Conservation (phyloP, 108 stramenopile species). For the Cyclostephanos invisitatus region DNA sequence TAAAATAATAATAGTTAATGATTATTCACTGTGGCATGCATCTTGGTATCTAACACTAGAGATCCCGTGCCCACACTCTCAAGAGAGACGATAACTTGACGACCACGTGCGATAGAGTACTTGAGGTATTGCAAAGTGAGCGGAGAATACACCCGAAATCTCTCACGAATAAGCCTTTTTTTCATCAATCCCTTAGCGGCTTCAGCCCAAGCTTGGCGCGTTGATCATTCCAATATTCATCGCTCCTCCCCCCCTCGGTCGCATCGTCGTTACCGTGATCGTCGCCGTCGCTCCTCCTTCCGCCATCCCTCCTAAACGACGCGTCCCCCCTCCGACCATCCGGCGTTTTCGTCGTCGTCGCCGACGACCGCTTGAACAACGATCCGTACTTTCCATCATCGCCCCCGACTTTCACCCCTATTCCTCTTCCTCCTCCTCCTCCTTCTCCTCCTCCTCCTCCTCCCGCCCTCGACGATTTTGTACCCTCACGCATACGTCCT, state of each 20-base stretch:
- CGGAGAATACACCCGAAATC: too few species aligned
- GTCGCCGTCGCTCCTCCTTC: slow-evolving; percentile 1
- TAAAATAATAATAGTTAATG: too few species aligned
- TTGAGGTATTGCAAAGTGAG: too few species aligned
- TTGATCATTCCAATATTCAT: slow-evolving; percentile 86
- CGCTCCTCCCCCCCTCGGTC: slow-evolving; percentile 25
- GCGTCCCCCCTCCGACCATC: not conserved
- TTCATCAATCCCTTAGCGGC: slow-evolving; percentile 54
- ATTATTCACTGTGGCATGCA: too few species aligned
- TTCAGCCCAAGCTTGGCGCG: slow-evolving; percentile 79
- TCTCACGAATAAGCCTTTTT: too few species aligned
- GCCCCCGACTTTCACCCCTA: not conserved
- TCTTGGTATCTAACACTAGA: too few species aligned
- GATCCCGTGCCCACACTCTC: too few species aligned
- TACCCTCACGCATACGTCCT: too few species aligned
- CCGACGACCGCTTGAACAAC: slow-evolving; percentile 70
- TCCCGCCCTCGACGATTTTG: too few species aligned
- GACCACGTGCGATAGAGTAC: too few species aligned
- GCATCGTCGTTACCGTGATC: not conserved
- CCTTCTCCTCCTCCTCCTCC: slow-evolving; percentile 3
- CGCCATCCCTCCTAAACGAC: slow-evolving; percentile 8
- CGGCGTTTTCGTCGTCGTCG: not conserved
- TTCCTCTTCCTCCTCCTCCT: slow-evolving; percentile 1
- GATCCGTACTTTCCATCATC: slow-evolving; percentile 57
- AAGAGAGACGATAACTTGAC: too few species aligned